Percentiles rank a stretch among this genome's conserved stretches.
Conservation (phyloP, 768 basidiomycete genomes). For the Trametes coccinea region DNA sequence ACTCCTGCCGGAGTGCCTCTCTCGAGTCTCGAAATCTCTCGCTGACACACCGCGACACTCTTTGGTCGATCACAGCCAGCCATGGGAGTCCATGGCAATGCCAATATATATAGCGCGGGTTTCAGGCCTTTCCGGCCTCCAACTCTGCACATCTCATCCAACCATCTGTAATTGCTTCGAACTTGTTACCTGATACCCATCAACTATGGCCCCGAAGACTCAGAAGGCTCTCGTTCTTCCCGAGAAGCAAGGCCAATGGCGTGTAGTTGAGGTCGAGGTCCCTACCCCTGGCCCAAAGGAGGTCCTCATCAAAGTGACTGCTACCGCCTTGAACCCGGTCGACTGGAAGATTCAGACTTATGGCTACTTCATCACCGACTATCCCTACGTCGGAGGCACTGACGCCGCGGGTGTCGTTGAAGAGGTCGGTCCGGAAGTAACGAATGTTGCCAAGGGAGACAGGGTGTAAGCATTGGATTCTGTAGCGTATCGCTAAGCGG, state of each 20-base stretch:
- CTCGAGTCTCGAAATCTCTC: background rate
- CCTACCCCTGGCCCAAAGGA: slow-evolving; percentile 48
- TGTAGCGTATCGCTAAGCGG: background rate
- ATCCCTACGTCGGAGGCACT: slow-evolving; percentile 27
- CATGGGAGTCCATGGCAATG: background rate
- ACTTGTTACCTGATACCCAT: no score
- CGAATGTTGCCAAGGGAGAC: slow-evolving; percentile 36
- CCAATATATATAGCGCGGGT: background rate
- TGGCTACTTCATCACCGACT: slow-evolving; percentile 22
- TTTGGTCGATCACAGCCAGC: background rate
- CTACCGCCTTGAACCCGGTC: slow-evolving; percentile 52
- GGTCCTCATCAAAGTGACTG: slow-evolving; percentile 47
- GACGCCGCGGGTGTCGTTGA: slow-evolving; percentile 27
- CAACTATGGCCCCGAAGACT: background rate
- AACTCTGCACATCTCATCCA: background rate
- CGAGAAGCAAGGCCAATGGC: slow-evolving; percentile 3
- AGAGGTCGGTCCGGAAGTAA: slow-evolving; percentile 38
- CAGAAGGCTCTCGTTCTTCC: slow-evolving; percentile 22
- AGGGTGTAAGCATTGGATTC: slow-evolving; percentile 27
- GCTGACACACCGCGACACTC: background rate
- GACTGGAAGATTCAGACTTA: slow-evolving; percentile 52
- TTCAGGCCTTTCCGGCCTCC: background rate
- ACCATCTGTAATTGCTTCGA: no score
- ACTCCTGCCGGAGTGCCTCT: background rate
- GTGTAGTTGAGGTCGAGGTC: slow-evolving; percentile 18